Conservation (phyloP, 169 alveolate genomes). For the Plasmodium gonderi region DNA sequence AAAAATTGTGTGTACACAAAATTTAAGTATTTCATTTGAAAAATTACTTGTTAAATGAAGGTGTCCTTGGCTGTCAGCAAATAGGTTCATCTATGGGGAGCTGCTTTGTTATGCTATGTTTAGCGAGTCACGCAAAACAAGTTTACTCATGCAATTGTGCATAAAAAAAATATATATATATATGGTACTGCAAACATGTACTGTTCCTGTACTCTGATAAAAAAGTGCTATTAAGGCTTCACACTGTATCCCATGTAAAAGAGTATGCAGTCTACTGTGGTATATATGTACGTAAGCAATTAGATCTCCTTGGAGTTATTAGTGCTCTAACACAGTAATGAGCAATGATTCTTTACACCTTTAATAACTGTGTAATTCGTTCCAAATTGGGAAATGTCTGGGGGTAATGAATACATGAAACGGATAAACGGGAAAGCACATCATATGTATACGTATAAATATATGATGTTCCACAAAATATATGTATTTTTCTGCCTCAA, state of each 20-base stretch:
- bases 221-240: not conserved
- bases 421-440: not conserved
- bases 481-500: not conserved
- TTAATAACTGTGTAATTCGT: not conserved
- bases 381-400: not conserved
- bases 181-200: not conserved
- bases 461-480: not conserved
- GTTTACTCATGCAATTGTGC: not conserved
- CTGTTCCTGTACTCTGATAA: not conserved
- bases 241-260: not conserved
- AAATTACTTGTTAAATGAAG: slow-evolving; percentile 35
- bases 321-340: not conserved
- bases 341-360: not conserved
- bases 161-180: not conserved
- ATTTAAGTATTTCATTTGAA: not conserved
- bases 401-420: not conserved
- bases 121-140: not conserved
- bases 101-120: not conserved
- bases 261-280: no score
- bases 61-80: not conserved
- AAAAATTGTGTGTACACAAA: not conserved
- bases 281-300: not conserved
- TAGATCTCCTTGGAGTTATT: not conserved
- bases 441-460: not conserved
- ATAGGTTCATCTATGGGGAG: slow-evolving; percentile 8